Evolutionary conservation across 2,329 filamentous ascomycete genomes (phyloP).

Genomic region (Zelopaecilomyces penicillatus): DNA sequence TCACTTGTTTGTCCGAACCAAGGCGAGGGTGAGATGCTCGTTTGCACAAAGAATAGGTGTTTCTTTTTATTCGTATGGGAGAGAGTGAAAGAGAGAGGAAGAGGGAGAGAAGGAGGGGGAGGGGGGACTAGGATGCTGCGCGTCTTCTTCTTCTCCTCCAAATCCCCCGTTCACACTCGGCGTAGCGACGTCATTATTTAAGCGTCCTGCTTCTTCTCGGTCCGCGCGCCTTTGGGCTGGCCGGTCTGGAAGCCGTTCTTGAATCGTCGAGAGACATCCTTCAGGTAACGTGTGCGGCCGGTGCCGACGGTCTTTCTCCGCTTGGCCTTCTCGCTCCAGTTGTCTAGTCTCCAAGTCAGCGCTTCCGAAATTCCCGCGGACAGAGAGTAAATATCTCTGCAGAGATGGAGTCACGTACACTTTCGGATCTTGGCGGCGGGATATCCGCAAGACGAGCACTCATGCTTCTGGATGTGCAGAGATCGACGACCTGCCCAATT

Average conservation of each 20-base stretch:
- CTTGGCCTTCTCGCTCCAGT: constrained; percentile 99
- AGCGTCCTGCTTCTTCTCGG: constrained; percentile 23
- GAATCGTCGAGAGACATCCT: constrained; percentile 85
- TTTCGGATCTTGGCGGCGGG: constrained; percentile 94
- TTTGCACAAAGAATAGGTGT: no score
- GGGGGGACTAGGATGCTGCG: not conserved
- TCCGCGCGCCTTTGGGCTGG: constrained; percentile 70
- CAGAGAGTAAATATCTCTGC: not conserved
- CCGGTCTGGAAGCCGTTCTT: constrained; percentile 97
- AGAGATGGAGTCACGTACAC: constrained; percentile 62
- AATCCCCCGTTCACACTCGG: not conserved
- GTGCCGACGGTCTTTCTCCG: constrained; percentile 98
- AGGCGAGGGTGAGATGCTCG: no score
- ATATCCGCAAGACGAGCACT: constrained; percentile 92
- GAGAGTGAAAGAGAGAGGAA: not conserved
- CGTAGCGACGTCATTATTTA: constrained; percentile 15
- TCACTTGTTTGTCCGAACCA: no score
- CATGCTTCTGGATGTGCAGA: constrained; percentile 99
- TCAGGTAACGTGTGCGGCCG: constrained; percentile 92
- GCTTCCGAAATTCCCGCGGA: not conserved
- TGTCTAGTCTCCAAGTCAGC: constrained; percentile 52
- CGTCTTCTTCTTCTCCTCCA: no score
- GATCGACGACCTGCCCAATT: constrained; percentile 70
- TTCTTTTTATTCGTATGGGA: no score
- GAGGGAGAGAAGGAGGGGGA: not conserved